Conservation (phyloP, 164 flowering plant genomes). For the Nymphaea colorata region DNA sequence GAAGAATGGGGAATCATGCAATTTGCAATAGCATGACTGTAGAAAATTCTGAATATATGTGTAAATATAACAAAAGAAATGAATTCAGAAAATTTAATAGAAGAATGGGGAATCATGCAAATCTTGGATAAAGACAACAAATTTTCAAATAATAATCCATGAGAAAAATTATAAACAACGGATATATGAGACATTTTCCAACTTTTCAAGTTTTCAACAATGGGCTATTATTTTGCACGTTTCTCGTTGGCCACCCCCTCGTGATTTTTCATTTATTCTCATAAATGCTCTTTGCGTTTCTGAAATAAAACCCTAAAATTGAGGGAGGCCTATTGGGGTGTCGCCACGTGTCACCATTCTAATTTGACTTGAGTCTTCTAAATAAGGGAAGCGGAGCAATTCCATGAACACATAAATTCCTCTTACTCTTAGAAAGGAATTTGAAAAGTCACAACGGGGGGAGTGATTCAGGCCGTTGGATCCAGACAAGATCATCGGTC, state of each 20-base stretch:
- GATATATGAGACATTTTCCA: not conserved
- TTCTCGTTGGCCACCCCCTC: not conserved
- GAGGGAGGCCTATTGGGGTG: not conserved
- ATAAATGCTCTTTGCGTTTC: not conserved
- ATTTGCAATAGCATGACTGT: too few species aligned
- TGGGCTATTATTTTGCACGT: not conserved
- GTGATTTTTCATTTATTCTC: not conserved
- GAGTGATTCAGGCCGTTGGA: not conserved
- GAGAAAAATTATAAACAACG: too few species aligned
- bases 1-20: too few species aligned
- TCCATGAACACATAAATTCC: not conserved
- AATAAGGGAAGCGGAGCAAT: not conserved
- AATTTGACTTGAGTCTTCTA: not conserved
- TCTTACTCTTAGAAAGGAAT: not conserved
- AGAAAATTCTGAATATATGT: too few species aligned
- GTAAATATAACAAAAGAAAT: not conserved
- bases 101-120: not conserved
- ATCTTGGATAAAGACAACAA: not conserved
- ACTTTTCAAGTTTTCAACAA: not conserved
- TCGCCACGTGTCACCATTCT: not conserved
- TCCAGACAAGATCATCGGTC: not conserved
- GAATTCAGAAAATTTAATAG: too few species aligned
- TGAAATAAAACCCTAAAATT: not conserved
- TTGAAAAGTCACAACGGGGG: not conserved
- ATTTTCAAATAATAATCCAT: too few species aligned